Base-by-base conservation (phyloP, 148 eudicot species). In the Vaccinium macrocarpon region DNA sequence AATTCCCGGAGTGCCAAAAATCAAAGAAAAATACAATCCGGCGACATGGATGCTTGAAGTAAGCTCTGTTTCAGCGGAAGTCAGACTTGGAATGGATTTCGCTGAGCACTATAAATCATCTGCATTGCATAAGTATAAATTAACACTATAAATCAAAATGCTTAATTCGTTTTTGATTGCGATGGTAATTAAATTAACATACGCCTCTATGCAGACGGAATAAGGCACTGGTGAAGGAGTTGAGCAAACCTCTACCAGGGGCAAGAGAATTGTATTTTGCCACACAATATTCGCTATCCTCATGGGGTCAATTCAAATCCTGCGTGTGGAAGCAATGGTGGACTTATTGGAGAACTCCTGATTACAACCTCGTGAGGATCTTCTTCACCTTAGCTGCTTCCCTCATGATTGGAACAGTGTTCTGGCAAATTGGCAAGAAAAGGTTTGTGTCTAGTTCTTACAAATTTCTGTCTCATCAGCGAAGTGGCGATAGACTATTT, bases 11-110 rank as follows among this genome's bases (percentile, higher is more conserved):
- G 23, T 59, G 8, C 21, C n/a, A 16, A 59, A 59, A 59, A 18
- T 19, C 8, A 59, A 59, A 21, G n/a, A 59, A 16, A 21, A 21
- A 16, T 59, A 59, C 23, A 59, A 59, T 21, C 66, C 23, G 19
- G 66, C n/a, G 7, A 59, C 66, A 4, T 92, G 95, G 95, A 92
- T 92, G 95, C 71, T 92, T 86, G 95, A 91, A 82, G 93, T 91
- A 18, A 86, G 90, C 78, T 92, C 95, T 76, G 29, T 82, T 29
- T 87, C 92, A 84, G 92, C 90, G 79, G 95, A 92, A 84, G 77
- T 77, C 25, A 66, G 84, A 10, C 88, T 92, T 52, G 90, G 92
- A 38, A 91, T 92, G 25, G 88, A 91, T 77, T 92, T 91, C 81
- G 79, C 91, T 21, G 74, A 88, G 29, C 70, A 89, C 15, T 92